Conservation (phyloP, 306 rosid genomes). For the Prunus mongolica region DNA sequence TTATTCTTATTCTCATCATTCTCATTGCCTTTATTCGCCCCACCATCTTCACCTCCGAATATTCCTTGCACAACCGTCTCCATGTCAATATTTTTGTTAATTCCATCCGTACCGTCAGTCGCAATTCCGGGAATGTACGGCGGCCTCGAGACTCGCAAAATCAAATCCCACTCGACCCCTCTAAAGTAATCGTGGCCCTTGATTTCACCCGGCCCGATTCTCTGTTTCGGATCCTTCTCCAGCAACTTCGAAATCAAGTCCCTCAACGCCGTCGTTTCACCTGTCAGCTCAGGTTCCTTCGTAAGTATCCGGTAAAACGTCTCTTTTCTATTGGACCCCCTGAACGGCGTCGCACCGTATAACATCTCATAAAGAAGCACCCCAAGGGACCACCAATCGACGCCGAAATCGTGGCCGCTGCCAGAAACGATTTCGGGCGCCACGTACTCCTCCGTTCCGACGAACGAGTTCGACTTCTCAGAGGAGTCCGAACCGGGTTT, state of each 20-base stretch:
- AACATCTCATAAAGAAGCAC: slow-evolving; percentile 68
- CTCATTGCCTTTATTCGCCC: not conserved
- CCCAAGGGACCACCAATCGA: slow-evolving; percentile 96
- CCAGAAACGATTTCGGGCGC: slow-evolving; percentile 83
- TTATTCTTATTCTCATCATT: not conserved
- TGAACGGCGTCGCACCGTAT: slow-evolving; percentile 74
- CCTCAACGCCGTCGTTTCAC: slow-evolving; percentile 52
- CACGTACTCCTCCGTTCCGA: slow-evolving; percentile 95
- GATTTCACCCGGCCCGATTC: slow-evolving; percentile 56
- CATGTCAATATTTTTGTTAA: slow-evolving; percentile 33
- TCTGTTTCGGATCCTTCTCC: slow-evolving; percentile 54
- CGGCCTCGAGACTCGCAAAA: slow-evolving; percentile 53
- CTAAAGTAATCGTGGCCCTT: slow-evolving; percentile 67
- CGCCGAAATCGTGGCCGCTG: slow-evolving; percentile 66
- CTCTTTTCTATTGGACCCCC: slow-evolving; percentile 61
- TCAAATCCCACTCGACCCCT: slow-evolving; percentile 54
- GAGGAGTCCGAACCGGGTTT: slow-evolving; percentile 38
- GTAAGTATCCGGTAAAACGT: slow-evolving; percentile 58
- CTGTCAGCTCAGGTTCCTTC: slow-evolving; percentile 38
- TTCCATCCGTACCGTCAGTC: slow-evolving; percentile 27
- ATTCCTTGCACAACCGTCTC: slow-evolving; percentile 56
- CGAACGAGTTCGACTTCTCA: slow-evolving; percentile 83
- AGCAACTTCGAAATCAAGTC: slow-evolving; percentile 56
- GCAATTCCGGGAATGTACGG: slow-evolving; percentile 60
- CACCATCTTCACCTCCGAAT: slow-evolving; percentile 21